Evolutionary conservation across 208 protist species (phyloP).

Genomic region (Leishmania braziliensis): DNA sequence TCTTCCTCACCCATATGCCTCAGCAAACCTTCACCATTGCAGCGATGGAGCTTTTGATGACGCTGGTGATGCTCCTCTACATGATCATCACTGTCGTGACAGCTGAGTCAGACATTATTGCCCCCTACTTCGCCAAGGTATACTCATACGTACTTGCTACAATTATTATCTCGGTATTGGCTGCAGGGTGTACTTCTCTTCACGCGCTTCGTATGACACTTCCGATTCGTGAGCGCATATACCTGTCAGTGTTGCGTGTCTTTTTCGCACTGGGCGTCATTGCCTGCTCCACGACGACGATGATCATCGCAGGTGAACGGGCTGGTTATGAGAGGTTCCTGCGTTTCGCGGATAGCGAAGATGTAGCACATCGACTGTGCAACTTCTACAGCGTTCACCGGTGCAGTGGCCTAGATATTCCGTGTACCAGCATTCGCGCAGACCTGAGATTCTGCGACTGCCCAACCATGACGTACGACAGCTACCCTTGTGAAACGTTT

Average conservation of each 20-base stretch:
- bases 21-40: slow-evolving; percentile 68
- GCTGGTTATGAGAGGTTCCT: slow-evolving; percentile 13
- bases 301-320: slow-evolving; percentile 41
- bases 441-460: not conserved
- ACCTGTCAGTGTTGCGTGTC: slow-evolving; percentile 15
- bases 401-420: slow-evolving; percentile 50
- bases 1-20: slow-evolving; percentile 72
- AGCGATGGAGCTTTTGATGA: slow-evolving; percentile 44
- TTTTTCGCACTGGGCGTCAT: slow-evolving; percentile 32
- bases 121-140: slow-evolving; percentile 38
- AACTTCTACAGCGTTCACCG: slow-evolving; percentile 28
- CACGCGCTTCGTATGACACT: slow-evolving; percentile 64
- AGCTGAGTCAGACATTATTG: slow-evolving; percentile 15
- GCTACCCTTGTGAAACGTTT: slow-evolving; percentile 5
- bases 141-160: slow-evolving; percentile 37
- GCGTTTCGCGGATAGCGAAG: not conserved
- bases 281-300: slow-evolving; percentile 38
- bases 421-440: slow-evolving; percentile 12
- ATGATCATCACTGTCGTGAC: slow-evolving; percentile 33
- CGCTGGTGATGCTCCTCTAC: slow-evolving; percentile 35
- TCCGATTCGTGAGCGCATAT: slow-evolving; percentile 22
- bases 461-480: not conserved
- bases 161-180: slow-evolving; percentile 31
- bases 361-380: slow-evolving; percentile 2
- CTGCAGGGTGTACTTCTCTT: slow-evolving; percentile 36